These are phyloP conservation scores for Phycomyces blakesleeanus DNA, from an alignment of 192 early-diverging fungal genomes.

Conservation along the genomic window DNA sequence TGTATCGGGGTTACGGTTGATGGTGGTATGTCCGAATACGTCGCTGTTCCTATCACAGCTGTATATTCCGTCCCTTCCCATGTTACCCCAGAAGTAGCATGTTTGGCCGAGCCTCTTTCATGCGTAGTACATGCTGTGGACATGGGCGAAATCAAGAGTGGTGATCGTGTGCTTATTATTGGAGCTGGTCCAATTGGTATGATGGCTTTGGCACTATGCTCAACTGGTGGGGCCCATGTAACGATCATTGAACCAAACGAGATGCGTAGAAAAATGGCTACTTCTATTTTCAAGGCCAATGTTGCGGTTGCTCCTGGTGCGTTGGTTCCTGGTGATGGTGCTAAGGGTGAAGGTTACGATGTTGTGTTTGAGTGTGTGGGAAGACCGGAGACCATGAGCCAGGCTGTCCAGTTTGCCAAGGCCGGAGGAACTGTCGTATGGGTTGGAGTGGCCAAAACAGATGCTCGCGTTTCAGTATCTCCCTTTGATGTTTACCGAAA, in stretches of 20 bases:
- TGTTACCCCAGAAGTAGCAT: conserved; percentile 41
- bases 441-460: conserved; percentile 49
- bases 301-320: conserved; percentile 23
- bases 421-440: conserved; percentile 45
- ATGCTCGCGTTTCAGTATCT: conserved; percentile 34
- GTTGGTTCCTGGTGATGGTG: conserved; percentile 10
- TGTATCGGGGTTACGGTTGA: conserved; percentile 48
- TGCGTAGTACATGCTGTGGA: conserved; percentile 53
- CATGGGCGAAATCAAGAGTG: conserved; percentile 39
- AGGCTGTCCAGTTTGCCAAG: conserved; percentile 39
- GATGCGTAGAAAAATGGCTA: conserved; percentile 32
- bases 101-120: conserved; percentile 48
- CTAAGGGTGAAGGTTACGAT: conserved; percentile 40
- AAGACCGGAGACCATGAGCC: conserved; percentile 37
- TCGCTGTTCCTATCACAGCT: conserved; percentile 35
- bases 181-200: conserved; percentile 53
- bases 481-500: conserved; percentile 50
- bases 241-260: conserved; percentile 42
- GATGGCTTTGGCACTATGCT: conserved; percentile 41
- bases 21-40: conserved; percentile 50
- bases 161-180: conserved; percentile 41
- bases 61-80: conserved; percentile 29
- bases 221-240: conserved; percentile 38
- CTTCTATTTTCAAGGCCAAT: conserved; percentile 30
- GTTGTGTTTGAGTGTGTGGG: conserved; percentile 53